A percentile compares a stretch with the other conserved stretches of the same genome.
These are phyloP conservation scores for Colletotrichum echinochloae DNA, from an alignment of 2,329 filamentous ascomycete species.

Conservation along the genomic window DNA sequence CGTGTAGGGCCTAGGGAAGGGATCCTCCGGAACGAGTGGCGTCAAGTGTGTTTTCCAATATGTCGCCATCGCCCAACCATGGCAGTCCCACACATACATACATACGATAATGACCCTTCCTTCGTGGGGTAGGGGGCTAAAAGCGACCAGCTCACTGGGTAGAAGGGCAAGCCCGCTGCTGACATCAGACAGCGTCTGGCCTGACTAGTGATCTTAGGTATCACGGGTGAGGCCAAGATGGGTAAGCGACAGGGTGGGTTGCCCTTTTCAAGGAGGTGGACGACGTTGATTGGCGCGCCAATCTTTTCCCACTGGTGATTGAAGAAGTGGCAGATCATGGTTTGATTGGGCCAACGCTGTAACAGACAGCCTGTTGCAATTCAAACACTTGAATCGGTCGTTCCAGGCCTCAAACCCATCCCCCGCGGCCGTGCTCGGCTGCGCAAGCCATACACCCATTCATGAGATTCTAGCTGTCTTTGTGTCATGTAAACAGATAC, in stretches of 20 bases:
- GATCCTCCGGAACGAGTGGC: background rate
- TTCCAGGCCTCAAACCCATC: conserved; percentile 6
- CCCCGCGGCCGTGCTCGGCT: background rate
- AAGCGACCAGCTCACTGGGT: background rate
- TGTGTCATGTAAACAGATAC: background rate
- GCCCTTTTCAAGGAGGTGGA: background rate
- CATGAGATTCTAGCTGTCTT: conserved; percentile 10
- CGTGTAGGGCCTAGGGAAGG: background rate
- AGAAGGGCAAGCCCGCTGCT: background rate
- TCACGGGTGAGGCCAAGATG: background rate
- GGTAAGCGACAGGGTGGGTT: background rate
- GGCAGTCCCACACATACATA: too few relatives aligned
- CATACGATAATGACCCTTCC: background rate
- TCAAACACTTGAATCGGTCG: conserved; percentile 18
- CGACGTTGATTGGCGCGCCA: conserved; percentile 7
- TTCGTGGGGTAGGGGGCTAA: background rate
- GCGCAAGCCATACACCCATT: conserved; percentile 5
- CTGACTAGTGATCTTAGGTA: background rate
- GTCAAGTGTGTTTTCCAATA: background rate
- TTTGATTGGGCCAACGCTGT: background rate
- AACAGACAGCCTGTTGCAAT: conserved; percentile 18
- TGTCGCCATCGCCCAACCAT: background rate
- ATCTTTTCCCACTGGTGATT: background rate
- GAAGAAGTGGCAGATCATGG: background rate
- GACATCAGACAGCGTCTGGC: conserved; percentile 7